Evolutionary conservation across 129 eudicot species (phyloP), one percentile per base, ranked within the genome.

Genomic region (Tanacetum coccineum): DNA sequence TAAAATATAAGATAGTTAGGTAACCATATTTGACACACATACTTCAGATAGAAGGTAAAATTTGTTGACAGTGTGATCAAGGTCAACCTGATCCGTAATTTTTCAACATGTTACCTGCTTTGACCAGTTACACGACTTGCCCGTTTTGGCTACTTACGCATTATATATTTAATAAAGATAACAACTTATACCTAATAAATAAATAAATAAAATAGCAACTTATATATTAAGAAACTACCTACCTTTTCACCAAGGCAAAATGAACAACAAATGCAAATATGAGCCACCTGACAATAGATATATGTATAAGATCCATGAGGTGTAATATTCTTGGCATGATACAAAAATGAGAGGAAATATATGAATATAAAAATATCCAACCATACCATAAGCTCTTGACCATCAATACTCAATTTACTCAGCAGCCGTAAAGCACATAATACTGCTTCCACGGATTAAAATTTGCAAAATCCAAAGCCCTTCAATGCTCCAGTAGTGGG

Each of bases 391-490:
- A n/a, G n/a, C n/a, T n/a, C n/a, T n/a, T n/a, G n/a, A n/a, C 96
- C 98, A 84, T 93, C 98, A 65, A 94, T 70, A 71, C 78, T 94
- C 72, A 90, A 75, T 81, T 94, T 94, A 74, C 77, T 84, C 76
- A 94, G 81, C 66, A 94, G 76, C 48, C 99, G 76, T 61, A 89
- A 51, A 66, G 96, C 99, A 76, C 96, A 93, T 58, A 94, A 81
- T 76, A 89, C 95, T 15, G 96, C 99, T 78, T 94, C 99, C 62
- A 92, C 95, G 44, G 95, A 80, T 74, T 87, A 96, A 79, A 94
- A 93, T 75, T 93, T 96, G 75, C 98, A 93, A 78, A 89, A 80
- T 9, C 98, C 98, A 79, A 84, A 93, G 32, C 95, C 96, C n/a
- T n/a, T n/a, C n/a, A n/a, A n/a, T n/a, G n/a, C n/a, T n/a, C n/a